Percentiles rank a stretch among this genome's conserved stretches.
Conservation (phyloP, 140 eudicot species). For the Bidens hawaiensis region DNA sequence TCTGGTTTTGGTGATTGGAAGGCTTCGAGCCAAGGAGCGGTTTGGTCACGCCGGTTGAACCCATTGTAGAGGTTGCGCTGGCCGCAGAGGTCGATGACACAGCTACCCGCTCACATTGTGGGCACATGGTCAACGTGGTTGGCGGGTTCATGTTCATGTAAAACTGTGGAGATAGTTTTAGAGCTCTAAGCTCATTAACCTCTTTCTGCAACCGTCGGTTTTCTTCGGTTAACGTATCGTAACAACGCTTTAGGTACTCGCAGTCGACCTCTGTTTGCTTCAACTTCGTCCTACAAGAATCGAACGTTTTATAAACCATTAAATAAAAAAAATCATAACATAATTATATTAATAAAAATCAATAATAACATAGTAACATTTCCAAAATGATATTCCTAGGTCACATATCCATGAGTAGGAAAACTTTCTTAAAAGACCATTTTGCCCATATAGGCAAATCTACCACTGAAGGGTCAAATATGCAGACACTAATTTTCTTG, state of each 20-base stretch:
- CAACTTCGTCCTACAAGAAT: constrained; percentile 64
- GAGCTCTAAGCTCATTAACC: constrained; percentile 69
- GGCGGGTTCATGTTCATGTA: constrained; percentile 80
- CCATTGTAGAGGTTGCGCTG: constrained; percentile 22
- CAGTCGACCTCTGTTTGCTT: constrained; percentile 91
- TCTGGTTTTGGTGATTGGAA: constrained; percentile 32
- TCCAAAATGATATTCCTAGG: no score
- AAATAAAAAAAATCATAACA: no score
- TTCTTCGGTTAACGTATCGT: constrained; percentile 67
- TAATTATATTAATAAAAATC: no score
- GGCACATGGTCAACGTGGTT: constrained; percentile 81
- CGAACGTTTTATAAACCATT: background rate
- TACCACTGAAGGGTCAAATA: background rate
- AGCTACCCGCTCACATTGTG: constrained; percentile 74
- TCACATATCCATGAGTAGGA: no score
- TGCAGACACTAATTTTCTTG: constrained; percentile 30
- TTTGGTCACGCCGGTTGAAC: constrained; percentile 20
- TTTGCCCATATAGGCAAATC: constrained; percentile 1
- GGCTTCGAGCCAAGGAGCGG: constrained; percentile 23
- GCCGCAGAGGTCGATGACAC: constrained; percentile 45
- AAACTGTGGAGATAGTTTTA: constrained; percentile 65
- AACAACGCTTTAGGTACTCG: constrained; percentile 64
- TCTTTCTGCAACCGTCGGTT: constrained; percentile 75
- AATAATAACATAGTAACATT: background rate
- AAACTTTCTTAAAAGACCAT: constrained; percentile 12